Evolutionary conservation across 164 flowering plant species (phyloP).

Genomic region (Nymphaea colorata): DNA sequence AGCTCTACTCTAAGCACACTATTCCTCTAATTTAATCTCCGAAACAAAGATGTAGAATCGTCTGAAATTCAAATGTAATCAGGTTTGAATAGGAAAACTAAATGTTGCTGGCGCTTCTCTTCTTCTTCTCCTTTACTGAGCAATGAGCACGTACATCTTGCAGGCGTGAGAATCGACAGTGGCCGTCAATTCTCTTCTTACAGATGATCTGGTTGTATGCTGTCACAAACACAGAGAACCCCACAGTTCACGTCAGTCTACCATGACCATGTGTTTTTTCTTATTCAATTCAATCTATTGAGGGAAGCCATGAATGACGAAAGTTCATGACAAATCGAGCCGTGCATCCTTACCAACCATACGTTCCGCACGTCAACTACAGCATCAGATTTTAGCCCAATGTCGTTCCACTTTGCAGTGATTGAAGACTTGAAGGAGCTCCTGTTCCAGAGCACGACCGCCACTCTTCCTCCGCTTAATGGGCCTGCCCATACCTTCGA

Average conservation of each 20-base stretch:
- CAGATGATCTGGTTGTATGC: slow-evolving; percentile 23
- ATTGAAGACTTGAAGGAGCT: slow-evolving; percentile 32
- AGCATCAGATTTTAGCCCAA: slow-evolving; percentile 32
- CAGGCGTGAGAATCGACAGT: slow-evolving; percentile 45
- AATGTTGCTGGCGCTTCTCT: background rate
- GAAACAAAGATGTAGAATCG: no score
- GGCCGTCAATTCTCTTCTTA: slow-evolving; percentile 28
- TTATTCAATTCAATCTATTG: background rate
- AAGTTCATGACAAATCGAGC: no score
- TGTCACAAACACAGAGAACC: slow-evolving; percentile 12
- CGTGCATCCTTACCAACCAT: slow-evolving; percentile 39
- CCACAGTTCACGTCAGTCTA: background rate
- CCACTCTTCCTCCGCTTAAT: slow-evolving; percentile 28
- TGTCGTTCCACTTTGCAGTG: slow-evolving; percentile 46
- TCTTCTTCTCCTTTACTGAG: slow-evolving; percentile 6
- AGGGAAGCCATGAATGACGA: background rate
- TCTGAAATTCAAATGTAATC: no score
- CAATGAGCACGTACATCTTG: slow-evolving; percentile 48
- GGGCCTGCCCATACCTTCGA: slow-evolving; percentile 80
- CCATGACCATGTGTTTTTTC: background rate
- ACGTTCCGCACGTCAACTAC: slow-evolving; percentile 41
- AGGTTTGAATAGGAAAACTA: no score
- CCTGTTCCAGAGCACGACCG: slow-evolving; percentile 53
- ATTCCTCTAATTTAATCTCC: no score
- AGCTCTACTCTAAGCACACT: no score